phyloP scores from a whole-genome alignment of 768 basidiomycete genomes.

The Mycena maculata region DNA sequence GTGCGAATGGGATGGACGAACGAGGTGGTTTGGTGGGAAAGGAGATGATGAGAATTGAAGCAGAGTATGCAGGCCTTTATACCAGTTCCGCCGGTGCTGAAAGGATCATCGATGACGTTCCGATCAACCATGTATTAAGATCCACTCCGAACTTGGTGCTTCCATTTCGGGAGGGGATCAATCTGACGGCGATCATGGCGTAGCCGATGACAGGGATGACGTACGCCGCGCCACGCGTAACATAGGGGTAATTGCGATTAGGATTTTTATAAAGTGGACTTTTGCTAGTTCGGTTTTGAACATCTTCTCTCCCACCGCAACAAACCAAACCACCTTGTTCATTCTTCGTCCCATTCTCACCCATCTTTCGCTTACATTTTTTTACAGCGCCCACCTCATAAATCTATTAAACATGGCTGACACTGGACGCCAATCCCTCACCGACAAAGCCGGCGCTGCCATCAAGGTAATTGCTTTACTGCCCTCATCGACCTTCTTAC shows the following conservation, averaged over 20 bases:
- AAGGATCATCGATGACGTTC: not conserved
- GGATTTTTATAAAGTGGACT: no score
- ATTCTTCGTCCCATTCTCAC: not conserved
- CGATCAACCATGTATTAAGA: no score
- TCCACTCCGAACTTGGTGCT: no score
- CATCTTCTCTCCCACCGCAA: not conserved
- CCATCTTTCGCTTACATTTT: not conserved
- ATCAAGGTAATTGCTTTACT: slow-evolving; percentile 54
- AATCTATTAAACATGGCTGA: slow-evolving; percentile 60
- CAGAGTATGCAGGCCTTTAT: no score
- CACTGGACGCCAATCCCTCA: slow-evolving; percentile 65
- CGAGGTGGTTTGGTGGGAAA: no score
- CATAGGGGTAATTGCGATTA: no score
- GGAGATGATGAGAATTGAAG: no score
- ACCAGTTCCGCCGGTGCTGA: not conserved
- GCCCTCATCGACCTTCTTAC: not conserved
- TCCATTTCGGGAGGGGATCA: no score
- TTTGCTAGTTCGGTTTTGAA: not conserved
- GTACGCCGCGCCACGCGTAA: no score
- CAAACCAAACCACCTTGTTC: not conserved
- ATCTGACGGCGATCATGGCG: no score
- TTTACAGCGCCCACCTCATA: not conserved
- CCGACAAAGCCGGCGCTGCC: slow-evolving; percentile 64
- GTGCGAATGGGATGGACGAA: no score
- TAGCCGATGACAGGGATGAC: no score